Conservation (phyloP, 495 filamentous ascomycete species). For the Thermochaetoides thermophila region DNA sequence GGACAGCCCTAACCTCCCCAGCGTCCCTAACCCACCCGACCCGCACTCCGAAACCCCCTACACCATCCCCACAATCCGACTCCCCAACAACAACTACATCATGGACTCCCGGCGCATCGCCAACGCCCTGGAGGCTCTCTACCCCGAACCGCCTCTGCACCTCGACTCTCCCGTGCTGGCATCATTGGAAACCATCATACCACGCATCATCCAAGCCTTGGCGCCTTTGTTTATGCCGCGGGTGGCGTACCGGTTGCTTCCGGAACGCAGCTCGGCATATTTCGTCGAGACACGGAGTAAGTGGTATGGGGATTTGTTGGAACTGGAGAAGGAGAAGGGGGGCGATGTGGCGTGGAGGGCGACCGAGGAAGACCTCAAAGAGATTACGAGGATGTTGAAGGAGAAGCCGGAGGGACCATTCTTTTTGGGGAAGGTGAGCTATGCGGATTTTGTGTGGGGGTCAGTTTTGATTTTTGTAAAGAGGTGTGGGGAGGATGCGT, state of each 20-base stretch:
- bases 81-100: conserved; percentile 36
- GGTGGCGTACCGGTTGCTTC: conserved; percentile 26
- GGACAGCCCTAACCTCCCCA: conserved; percentile 4
- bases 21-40: conserved; percentile 11
- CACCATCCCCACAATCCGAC: conserved; percentile 38
- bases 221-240: conserved; percentile 17
- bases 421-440: conserved; percentile 24
- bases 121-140: conserved; percentile 30
- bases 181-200: conserved; percentile 16
- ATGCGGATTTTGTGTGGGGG: conserved; percentile 30
- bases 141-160: conserved; percentile 38
- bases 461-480: conserved; percentile 22
- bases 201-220: conserved; percentile 8
- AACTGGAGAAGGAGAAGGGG: conserved; percentile 26
- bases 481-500: conserved; percentile 16
- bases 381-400: conserved; percentile 33
- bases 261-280: conserved; percentile 24
- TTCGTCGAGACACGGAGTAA: conserved; percentile 31
- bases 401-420: conserved; percentile 35
- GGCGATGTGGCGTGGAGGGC: too few relatives aligned
- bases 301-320: too few relatives aligned
- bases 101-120: conserved; percentile 46
- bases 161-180: conserved; percentile 31
- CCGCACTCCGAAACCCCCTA: conserved; percentile 17
- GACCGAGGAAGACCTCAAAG: conserved; percentile 19